Evolutionary conservation across 805 yeast genomes (phyloP), one percentile per base, ranked within the genome.

Genomic region (Nakazawaea wyomingensis): DNA sequence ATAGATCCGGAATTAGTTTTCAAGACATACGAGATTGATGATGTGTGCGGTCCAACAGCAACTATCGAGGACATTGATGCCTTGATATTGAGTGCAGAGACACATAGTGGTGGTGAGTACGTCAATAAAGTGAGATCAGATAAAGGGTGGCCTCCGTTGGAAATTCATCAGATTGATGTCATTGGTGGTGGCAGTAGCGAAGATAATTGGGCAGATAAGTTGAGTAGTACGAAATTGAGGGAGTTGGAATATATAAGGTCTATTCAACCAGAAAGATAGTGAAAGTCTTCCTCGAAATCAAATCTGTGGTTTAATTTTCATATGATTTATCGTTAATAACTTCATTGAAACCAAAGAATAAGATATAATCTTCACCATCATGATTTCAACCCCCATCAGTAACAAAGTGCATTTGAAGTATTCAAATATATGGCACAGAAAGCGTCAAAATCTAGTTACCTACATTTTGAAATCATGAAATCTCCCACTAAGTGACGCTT

Each of bases 1-100:
- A 54, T 79, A 9, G 68, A 69, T 33, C 80, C 86, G 4, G 46
- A 45, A 0, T 55, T 82, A 5, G 44, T 48, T 0, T 64, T 78
- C 9, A 78, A 79, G 22, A 64, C 82, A 2, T 74, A 72, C 39
- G 78, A 82, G 49, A 80, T 93, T 36, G 73, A 80, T 47, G 98
- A 93, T 57, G 74, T 90, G 0, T 89, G 95, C 62, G 99, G 99
- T 0, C 99, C 98, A 4, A 89, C 99, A 0, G 96, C 88, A 0
- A 71, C 74, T 10, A 71, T 84, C 2, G 69, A 71, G 11, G 81
- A 79, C 38, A 86, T 93, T 31, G 85, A 90, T 50, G 83, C 89
- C 0, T 69, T 93, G 32, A 80, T 91, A 0, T 78, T 93, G 3
- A 86, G 96, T 50, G 69, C 77, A 34, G 99, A 93, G 54, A 83